phyloP scores from a whole-genome alignment of 2,329 filamentous ascomycete genomes.

The Elsinoe arachidis region DNA sequence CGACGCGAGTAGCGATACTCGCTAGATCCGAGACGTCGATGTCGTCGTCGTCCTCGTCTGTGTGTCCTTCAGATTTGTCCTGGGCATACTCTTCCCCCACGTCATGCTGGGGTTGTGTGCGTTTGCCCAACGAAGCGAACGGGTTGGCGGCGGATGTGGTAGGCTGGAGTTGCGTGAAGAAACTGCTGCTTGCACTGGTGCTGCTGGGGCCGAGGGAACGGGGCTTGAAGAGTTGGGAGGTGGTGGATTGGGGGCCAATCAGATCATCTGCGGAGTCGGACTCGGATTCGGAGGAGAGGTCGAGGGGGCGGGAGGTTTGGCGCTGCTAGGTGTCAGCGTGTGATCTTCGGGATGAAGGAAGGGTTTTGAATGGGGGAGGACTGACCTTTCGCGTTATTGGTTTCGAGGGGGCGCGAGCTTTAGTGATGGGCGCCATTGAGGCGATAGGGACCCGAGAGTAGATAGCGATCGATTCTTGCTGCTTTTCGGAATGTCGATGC shows the following conservation, averaged over 20 bases:
- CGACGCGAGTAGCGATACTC: constrained; percentile 58
- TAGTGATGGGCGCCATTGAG: constrained; percentile 2
- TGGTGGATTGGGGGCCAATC: background rate
- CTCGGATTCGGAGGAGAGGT: background rate
- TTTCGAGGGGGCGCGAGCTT: background rate
- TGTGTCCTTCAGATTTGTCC: constrained; percentile 14
- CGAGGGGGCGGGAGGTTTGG: background rate
- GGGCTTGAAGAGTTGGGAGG: background rate
- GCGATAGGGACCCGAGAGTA: background rate
- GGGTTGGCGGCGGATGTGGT: background rate
- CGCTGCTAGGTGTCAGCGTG: background rate
- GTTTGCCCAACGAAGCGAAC: background rate
- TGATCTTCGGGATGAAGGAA: background rate
- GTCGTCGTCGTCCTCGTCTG: background rate
- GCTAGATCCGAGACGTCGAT: constrained; percentile 40
- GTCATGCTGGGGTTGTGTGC: background rate
- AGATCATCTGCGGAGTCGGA: background rate
- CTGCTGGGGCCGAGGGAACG: background rate
- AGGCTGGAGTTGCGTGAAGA: background rate
- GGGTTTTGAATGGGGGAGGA: background rate
- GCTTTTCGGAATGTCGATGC: too few relatives aligned
- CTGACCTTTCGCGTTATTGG: background rate
- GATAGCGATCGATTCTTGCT: too few relatives aligned
- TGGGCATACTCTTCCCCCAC: background rate
- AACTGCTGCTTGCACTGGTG: background rate